Percentiles rank a stretch among this genome's conserved stretches.
phyloP scores from a whole-genome alignment of 768 basidiomycete species.

The Lanmaoa pseudosensibilis region DNA sequence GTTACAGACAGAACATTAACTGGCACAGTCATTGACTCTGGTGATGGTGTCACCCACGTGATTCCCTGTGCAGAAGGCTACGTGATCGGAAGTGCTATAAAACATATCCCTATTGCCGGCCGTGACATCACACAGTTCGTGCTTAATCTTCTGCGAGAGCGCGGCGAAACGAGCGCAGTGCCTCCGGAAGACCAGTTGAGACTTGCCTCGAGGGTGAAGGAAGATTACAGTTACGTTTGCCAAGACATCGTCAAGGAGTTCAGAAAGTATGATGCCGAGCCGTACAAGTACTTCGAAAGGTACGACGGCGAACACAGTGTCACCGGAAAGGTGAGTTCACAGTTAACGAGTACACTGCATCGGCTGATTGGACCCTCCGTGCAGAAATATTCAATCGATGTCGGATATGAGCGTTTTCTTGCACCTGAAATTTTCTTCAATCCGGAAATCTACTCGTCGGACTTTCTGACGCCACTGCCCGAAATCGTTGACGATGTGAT shows the following conservation, averaged over 20 bases:
- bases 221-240: constrained; percentile 97
- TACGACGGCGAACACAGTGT: constrained; percentile 93
- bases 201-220: constrained; percentile 93
- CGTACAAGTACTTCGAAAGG: constrained; percentile 90
- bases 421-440: constrained; percentile 99
- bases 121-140: constrained; percentile 97
- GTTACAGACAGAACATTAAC: constrained; percentile 90
- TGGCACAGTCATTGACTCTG: constrained; percentile 97
- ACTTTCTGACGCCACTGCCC: constrained; percentile 94
- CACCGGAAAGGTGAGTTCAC: constrained; percentile 72
- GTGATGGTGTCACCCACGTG: constrained; percentile 98
- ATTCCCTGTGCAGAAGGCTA: constrained; percentile 97
- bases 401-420: constrained; percentile 98
- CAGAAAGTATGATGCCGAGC: constrained; percentile 95
- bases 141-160: constrained; percentile 91
- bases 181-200: constrained; percentile 94
- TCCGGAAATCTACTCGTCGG: constrained; percentile 96
- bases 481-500: constrained; percentile 96
- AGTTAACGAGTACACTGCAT: background rate
- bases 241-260: constrained; percentile 99
- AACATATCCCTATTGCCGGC: constrained; percentile 97
- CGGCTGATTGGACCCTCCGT: constrained; percentile 5
- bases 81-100: constrained; percentile 98
- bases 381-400: constrained; percentile 90
- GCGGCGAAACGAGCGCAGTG: constrained; percentile 86